phyloP scores from a whole-genome alignment of 768 basidiomycete species.

The Leucocoprinus leucothites region DNA sequence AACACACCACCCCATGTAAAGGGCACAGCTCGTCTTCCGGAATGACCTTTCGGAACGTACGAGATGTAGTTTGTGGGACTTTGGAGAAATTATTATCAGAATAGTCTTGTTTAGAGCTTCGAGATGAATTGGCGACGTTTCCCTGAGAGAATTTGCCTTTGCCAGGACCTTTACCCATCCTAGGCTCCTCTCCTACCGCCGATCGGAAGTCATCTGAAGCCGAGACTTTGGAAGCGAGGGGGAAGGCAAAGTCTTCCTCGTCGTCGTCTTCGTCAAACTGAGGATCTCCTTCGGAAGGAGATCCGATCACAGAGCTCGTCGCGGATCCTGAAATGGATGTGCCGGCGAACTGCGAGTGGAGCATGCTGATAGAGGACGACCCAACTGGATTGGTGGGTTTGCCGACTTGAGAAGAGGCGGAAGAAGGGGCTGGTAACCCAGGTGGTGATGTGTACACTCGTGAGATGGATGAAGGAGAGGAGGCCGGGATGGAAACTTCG shows the following conservation, averaged over 20 bases:
- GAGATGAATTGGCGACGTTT: neutral
- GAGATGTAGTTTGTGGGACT: neutral
- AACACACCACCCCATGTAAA: constrained; percentile 1
- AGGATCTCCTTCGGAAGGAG: neutral
- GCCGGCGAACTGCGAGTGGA: constrained; percentile 1
- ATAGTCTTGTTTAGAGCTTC: neutral
- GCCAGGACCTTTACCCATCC: neutral
- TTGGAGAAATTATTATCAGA: neutral
- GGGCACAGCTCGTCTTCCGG: constrained; percentile 3
- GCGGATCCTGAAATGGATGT: neutral
- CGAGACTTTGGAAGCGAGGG: neutral
- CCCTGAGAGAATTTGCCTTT: neutral
- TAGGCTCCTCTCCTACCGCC: neutral
- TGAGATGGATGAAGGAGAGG: neutral
- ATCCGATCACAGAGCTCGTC: neutral
- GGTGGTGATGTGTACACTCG: neutral
- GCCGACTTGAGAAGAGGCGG: neutral
- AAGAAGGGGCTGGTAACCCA: neutral
- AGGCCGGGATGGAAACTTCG: neutral
- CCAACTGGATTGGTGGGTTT: constrained; percentile 5
- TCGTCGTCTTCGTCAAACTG: neutral
- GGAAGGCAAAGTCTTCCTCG: constrained; percentile 1
- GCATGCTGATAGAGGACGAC: constrained; percentile 1
- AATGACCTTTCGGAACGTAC: constrained; percentile 7
- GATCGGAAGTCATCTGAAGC: neutral